A percentile compares a stretch with the other conserved stretches of the same genome.
phyloP scores from a whole-genome alignment of 1,139 yeast genomes.

The Arxiozyma slooffiae region DNA sequence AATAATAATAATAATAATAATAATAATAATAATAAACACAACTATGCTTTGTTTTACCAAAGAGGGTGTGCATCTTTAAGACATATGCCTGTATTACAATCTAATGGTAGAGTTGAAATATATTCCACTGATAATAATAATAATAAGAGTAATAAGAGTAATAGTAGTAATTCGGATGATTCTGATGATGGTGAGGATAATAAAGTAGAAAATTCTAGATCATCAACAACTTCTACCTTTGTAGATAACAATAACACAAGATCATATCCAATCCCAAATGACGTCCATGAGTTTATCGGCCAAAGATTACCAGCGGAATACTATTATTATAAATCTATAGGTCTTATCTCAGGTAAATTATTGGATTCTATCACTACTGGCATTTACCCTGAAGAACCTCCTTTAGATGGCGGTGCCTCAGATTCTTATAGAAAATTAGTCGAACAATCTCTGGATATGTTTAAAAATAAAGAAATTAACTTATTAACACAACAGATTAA shows the following conservation, averaged over 20 bases:
- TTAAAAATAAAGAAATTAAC: conserved; percentile 54
- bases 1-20: too few species aligned
- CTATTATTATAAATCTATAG: conserved; percentile 71
- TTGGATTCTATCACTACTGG: conserved; percentile 65
- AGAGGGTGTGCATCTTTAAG: conserved; percentile 45
- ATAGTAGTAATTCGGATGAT: background rate
- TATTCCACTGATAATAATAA: conserved; percentile 28
- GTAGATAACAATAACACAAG: background rate
- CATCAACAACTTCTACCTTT: background rate
- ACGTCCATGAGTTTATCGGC: conserved; percentile 73
- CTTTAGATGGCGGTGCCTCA: conserved; percentile 57
- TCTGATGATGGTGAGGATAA: too few species aligned
- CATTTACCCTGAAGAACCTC: conserved; percentile 52
- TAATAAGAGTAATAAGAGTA: background rate
- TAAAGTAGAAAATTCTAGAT: background rate
- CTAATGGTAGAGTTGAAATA: conserved; percentile 60
- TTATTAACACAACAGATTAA: conserved; percentile 65
- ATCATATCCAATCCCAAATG: conserved; percentile 45
- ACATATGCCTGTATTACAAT: conserved; percentile 61
- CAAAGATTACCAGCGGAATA: conserved; percentile 83
- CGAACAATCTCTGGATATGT: conserved; percentile 37
- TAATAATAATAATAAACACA: too few species aligned
- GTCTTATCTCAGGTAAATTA: conserved; percentile 56
- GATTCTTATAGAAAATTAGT: conserved; percentile 51
- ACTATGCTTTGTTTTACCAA: conserved; percentile 35